Evolutionary conservation across 1,284 basidiomycete species (phyloP), one percentile per base, ranked within the genome.

Genomic region (Cutaneotrichosporon sp.): DNA sequence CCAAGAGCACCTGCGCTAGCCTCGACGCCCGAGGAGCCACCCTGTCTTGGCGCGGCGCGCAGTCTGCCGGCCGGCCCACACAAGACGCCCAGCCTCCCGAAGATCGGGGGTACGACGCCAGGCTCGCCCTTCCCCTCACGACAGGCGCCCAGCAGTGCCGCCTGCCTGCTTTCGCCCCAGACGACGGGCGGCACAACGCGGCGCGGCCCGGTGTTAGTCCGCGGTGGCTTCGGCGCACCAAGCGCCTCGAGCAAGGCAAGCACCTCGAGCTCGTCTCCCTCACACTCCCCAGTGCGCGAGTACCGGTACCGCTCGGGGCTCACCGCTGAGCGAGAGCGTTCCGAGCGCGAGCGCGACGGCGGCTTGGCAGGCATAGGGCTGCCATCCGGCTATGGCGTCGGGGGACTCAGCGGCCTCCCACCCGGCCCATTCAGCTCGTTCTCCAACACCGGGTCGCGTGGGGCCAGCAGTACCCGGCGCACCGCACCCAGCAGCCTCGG

Each of bases 191-290:
- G 66, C 11, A 63, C 59, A 13, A 22, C 54, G 27, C 60, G 72
- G 7, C 69, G 77, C n/a, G 74, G 73, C 6, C 77, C 78, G 0
- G 77, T 79, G 2, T 67, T 79, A 13, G 68, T 79, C 1, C 69
- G 76, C n/a, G 78, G 78, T 10, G 78, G 78, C n/a, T 79, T 79
- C 51, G 74, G 62, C 11, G 58, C 55, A 57, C 42, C 66, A 58
- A 38, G 60, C 29, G 29, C 45, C 24, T 56, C 55, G 11, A 57
- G 52, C 47, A 53, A 60, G 38, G 55, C 63, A 3, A 65, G 58
- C 45, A 63, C 67, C 11, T 43, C 58, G 18, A 43, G 53, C 18
- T 54, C 52, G 9, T 62, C 60, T 0, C 72, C 70, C 1, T 69
- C 64, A 14, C 69, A 71, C 54, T 68, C 63, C 27, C 70, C 71